phyloP scores from a whole-genome alignment of 2,329 filamentous ascomycete genomes.

The Lasiodiplodia citricola region DNA sequence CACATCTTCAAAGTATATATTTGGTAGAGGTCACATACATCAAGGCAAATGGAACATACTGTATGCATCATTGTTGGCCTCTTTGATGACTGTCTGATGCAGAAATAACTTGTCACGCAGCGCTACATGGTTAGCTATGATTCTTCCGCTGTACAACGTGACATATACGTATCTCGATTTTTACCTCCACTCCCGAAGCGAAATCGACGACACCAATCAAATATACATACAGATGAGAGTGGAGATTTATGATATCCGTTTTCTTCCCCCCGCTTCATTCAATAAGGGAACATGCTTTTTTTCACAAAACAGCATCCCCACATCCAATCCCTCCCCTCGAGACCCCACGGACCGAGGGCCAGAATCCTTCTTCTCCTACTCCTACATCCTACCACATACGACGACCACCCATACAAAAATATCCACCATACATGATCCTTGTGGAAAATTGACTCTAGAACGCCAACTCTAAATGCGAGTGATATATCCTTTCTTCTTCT shows the following conservation, averaged over 20 bases:
- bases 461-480: slow-evolving; percentile 23
- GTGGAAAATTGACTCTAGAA: slow-evolving; percentile 1
- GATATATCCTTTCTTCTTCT: background rate
- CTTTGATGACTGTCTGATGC: background rate
- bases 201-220: background rate
- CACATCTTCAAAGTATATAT: background rate
- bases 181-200: background rate
- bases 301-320: background rate
- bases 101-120: too few species aligned
- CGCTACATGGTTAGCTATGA: too few species aligned
- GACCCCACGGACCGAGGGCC: background rate
- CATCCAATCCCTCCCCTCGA: background rate
- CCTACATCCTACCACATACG: background rate
- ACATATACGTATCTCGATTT: background rate
- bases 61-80: background rate
- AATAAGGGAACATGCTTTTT: background rate
- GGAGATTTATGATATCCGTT: background rate
- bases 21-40: background rate
- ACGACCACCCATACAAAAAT: background rate
- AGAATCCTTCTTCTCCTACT: background rate
- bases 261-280: background rate
- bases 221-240: background rate
- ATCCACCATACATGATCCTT: background rate
- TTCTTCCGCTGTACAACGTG: too few species aligned
- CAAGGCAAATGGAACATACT: background rate